Evolutionary conservation across 257 asterid genomes (phyloP).

Genomic region (Solanum phureja): DNA sequence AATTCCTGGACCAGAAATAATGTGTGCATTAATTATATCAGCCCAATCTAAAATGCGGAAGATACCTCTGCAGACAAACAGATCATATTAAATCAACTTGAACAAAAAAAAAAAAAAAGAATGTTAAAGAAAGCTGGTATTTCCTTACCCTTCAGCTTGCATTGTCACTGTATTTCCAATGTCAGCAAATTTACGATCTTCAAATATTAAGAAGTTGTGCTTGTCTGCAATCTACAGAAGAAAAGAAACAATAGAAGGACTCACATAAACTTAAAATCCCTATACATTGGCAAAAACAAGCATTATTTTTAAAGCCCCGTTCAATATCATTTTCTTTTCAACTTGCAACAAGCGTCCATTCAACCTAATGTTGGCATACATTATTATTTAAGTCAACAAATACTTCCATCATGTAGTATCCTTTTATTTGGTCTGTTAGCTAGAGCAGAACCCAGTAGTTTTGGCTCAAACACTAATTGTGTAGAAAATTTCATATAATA

Average conservation of each 20-base stretch:
- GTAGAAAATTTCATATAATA: background rate
- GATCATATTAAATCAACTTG: background rate
- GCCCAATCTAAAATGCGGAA: slow-evolving; percentile 91
- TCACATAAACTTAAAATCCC: background rate
- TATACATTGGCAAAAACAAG: background rate
- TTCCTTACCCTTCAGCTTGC: slow-evolving; percentile 91
- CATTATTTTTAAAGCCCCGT: background rate
- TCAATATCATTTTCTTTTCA: background rate
- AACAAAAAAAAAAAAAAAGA: background rate
- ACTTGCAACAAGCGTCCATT: background rate
- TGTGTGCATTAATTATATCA: slow-evolving; percentile 91
- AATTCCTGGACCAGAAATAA: slow-evolving; percentile 94
- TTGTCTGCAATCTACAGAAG: slow-evolving; percentile 70
- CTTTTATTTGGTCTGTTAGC: background rate
- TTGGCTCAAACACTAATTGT: background rate
- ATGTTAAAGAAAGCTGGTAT: background rate
- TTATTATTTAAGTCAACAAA: background rate
- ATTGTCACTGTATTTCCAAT: slow-evolving; percentile 96
- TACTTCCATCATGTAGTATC: background rate
- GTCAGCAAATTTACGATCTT: slow-evolving; percentile 97
- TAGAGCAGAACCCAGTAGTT: background rate
- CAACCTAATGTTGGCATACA: background rate
- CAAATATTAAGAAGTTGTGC: slow-evolving; percentile 81
- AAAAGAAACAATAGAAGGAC: slow-evolving; percentile 7
- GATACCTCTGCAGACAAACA: slow-evolving; percentile 56